Conservation (phyloP, 2,329 filamentous ascomycete species). For the Penicillium sp. region DNA sequence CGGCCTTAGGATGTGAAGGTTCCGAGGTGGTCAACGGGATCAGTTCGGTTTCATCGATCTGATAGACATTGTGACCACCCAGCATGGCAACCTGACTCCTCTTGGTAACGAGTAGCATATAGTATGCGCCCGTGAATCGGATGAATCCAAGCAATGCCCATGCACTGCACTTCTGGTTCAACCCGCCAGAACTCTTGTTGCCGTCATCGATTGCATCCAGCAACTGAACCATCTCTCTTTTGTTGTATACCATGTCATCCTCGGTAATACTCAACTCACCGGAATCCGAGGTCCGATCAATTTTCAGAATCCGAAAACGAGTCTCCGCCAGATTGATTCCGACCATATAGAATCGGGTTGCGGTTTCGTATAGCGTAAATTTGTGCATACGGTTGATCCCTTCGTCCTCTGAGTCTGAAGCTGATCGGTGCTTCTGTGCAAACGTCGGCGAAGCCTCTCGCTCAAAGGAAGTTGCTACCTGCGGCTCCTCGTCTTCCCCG, state of each 20-base stretch:
- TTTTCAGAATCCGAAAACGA: slow-evolving; percentile 88
- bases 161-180: slow-evolving; percentile 83
- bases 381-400: slow-evolving; percentile 75
- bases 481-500: slow-evolving; percentile 47
- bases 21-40: slow-evolving; percentile 76
- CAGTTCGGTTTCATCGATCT: slow-evolving; percentile 89
- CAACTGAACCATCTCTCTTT: slow-evolving; percentile 89
- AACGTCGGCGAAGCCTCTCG: slow-evolving; percentile 42
- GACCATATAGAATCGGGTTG: slow-evolving; percentile 88
- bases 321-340: slow-evolving; percentile 87
- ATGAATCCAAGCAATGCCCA: slow-evolving; percentile 97
- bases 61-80: slow-evolving; percentile 92
- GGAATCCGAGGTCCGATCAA: slow-evolving; percentile 80
- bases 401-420: slow-evolving; percentile 43
- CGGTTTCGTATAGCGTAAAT: slow-evolving; percentile 96
- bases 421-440: slow-evolving; percentile 40
- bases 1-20: slow-evolving; percentile 68
- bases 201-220: slow-evolving; percentile 93
- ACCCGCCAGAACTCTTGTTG: slow-evolving; percentile 83
- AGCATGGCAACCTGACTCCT: slow-evolving; percentile 94
- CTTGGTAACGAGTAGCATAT: slow-evolving; percentile 96
- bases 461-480: slow-evolving; percentile 47
- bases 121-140: slow-evolving; percentile 90
- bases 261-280: slow-evolving; percentile 82
- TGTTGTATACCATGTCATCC: slow-evolving; percentile 91